Conservation (phyloP, 192 early-diverging fungal genomes). For the Mortierella alpina region DNA sequence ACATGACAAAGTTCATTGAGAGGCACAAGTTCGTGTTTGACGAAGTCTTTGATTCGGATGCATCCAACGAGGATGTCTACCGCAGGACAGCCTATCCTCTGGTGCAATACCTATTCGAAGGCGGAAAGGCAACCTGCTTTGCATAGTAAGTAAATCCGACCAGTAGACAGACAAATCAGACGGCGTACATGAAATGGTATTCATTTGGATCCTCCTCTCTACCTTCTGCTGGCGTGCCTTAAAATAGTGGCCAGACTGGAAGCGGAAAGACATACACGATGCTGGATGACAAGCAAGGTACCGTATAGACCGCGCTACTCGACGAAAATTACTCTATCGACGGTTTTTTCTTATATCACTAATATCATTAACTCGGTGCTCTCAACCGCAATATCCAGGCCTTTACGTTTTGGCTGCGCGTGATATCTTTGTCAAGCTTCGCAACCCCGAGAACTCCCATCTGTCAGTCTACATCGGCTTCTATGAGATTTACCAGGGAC, state of each 20-base stretch:
- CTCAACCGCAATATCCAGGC: slow-evolving; percentile 1
- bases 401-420: slow-evolving; percentile 93
- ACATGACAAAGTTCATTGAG: slow-evolving; percentile 95
- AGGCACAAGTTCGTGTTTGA: slow-evolving; percentile 96
- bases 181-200: not conserved
- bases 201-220: not conserved
- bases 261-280: slow-evolving; percentile 98
- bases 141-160: slow-evolving; percentile 80
- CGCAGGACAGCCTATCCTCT: slow-evolving; percentile 91
- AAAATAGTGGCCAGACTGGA: slow-evolving; percentile 84
- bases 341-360: not conserved
- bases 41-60: slow-evolving; percentile 91
- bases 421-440: slow-evolving; percentile 88
- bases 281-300: slow-evolving; percentile 86
- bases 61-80: slow-evolving; percentile 88
- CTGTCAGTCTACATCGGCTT: slow-evolving; percentile 88
- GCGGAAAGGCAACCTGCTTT: slow-evolving; percentile 99
- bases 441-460: slow-evolving; percentile 76
- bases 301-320: not conserved
- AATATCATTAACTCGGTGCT: not conserved
- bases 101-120: slow-evolving; percentile 93
- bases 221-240: not conserved
- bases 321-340: not conserved
- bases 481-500: slow-evolving; percentile 98
- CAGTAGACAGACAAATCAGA: too few species aligned